Evolutionary conservation across 768 basidiomycete species (phyloP).

Genomic region (Boletus rufocinnamomeus): DNA sequence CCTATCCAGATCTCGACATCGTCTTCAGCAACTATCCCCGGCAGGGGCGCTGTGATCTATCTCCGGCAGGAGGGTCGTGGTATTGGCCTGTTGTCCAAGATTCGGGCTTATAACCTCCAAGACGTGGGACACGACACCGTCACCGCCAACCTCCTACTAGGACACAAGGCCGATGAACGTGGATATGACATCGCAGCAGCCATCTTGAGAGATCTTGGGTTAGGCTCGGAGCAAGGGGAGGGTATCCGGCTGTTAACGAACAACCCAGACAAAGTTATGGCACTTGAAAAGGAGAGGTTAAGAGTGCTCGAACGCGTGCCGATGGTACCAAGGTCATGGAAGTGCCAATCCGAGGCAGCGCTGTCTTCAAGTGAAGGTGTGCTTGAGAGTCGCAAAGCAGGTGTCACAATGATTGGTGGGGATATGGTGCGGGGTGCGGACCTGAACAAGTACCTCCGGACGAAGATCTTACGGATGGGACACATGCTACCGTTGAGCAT

Average conservation of each 20-base stretch:
- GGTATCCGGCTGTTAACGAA: slow-evolving; percentile 88
- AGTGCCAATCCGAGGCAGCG: slow-evolving; percentile 25
- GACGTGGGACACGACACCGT: slow-evolving; percentile 99
- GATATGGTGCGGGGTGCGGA: slow-evolving; percentile 78
- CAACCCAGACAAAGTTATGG: slow-evolving; percentile 95
- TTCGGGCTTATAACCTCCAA: slow-evolving; percentile 96
- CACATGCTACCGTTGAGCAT: slow-evolving; percentile 72
- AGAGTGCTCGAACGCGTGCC: slow-evolving; percentile 79
- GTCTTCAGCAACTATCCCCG: slow-evolving; percentile 55
- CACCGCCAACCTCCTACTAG: slow-evolving; percentile 92
- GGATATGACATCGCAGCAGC: slow-evolving; percentile 90
- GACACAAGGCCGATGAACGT: slow-evolving; percentile 91
- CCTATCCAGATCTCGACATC: slow-evolving; percentile 53
- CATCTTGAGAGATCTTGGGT: slow-evolving; percentile 83
- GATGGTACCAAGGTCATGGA: slow-evolving; percentile 95
- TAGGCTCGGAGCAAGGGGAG: slow-evolving; percentile 57
- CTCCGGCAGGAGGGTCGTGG: slow-evolving; percentile 97
- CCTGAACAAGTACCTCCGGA: slow-evolving; percentile 91
- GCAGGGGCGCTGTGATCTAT: slow-evolving; percentile 92
- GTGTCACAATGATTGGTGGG: slow-evolving; percentile 81
- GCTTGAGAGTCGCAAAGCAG: slow-evolving; percentile 44
- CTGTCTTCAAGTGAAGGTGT: not conserved
- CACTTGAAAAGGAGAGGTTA: slow-evolving; percentile 81
- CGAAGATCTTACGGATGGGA: slow-evolving; percentile 97
- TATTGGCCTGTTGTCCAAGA: slow-evolving; percentile 93